Conservation (phyloP, 495 filamentous ascomycete species). For the Thermothielavioides terrestris region DNA sequence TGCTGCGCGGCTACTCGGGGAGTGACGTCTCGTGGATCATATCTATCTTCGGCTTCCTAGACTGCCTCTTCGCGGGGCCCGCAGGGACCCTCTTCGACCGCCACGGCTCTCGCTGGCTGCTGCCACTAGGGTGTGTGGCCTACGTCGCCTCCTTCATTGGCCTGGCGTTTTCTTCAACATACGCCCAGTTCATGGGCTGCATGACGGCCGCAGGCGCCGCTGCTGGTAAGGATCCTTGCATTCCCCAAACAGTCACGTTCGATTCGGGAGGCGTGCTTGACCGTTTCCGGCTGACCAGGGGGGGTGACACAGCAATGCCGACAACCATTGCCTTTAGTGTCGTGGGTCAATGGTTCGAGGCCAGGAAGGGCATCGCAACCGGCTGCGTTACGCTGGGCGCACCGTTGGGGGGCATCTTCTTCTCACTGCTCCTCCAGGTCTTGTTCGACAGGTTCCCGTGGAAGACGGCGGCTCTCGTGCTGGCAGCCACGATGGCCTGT, state of each 20-base stretch:
- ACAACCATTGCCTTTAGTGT: conserved; percentile 23
- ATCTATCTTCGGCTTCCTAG: conserved; percentile 24
- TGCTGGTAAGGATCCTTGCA: conserved; percentile 13
- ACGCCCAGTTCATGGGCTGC: conserved; percentile 23
- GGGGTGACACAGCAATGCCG: conserved; percentile 11
- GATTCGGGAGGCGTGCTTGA: not conserved
- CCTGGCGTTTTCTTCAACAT: conserved; percentile 18
- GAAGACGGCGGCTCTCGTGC: conserved; percentile 9
- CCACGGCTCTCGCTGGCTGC: conserved; percentile 9
- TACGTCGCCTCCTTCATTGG: conserved; percentile 22
- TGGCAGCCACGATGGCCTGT: conserved; percentile 10
- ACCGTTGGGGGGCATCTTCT: conserved; percentile 25
- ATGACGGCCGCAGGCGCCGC: conserved; percentile 17
- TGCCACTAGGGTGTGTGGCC: conserved; percentile 10
- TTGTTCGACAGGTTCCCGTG: conserved; percentile 20
- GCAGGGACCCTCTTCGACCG: conserved; percentile 20
- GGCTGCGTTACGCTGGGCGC: conserved; percentile 23
- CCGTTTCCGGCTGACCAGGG: not conserved
- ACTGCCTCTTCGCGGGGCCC: conserved; percentile 17
- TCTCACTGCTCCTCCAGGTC: conserved; percentile 20
- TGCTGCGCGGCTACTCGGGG: conserved; percentile 12
- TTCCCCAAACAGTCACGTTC: not conserved
- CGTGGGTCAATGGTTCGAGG: conserved; percentile 24
- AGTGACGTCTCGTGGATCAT: conserved; percentile 25
- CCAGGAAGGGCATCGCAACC: conserved; percentile 13